These are phyloP conservation scores for Carex scoparia DNA, from an alignment of 176 grass and related monocot genomes.

Conservation along the genomic window DNA sequence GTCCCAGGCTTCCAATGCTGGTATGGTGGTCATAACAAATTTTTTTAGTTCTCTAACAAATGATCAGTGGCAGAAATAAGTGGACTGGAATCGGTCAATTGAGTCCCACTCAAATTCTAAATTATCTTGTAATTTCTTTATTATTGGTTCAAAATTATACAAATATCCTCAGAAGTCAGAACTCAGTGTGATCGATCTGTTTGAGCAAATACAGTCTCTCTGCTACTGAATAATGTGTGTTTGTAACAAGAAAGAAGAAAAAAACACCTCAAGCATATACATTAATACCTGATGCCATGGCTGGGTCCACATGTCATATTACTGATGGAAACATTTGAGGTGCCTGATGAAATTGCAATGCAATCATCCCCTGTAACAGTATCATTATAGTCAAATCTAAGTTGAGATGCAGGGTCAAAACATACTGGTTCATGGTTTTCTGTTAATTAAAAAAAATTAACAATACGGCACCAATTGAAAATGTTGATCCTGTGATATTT, in stretches of 20 bases:
- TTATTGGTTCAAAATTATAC: not conserved
- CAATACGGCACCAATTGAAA: conserved; percentile 47
- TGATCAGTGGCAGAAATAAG: too few species aligned
- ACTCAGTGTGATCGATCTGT: not conserved
- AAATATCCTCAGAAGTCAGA: not conserved
- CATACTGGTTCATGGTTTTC: not conserved
- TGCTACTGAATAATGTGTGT: not conserved
- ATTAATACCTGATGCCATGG: conserved; percentile 74
- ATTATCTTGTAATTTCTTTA: not conserved
- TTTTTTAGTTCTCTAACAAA: not conserved
- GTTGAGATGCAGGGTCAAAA: not conserved
- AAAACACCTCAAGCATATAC: not conserved
- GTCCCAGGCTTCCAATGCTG: conserved; percentile 84
- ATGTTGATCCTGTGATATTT: conserved; percentile 42
- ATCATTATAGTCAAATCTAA: conserved; percentile 2
- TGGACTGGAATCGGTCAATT: not conserved
- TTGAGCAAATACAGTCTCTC: not conserved
- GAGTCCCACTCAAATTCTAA: not conserved
- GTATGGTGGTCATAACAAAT: not conserved
- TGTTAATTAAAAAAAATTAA: not conserved
- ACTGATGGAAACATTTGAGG: conserved; percentile 45
- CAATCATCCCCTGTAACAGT: conserved; percentile 70
- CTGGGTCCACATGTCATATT: conserved; percentile 74
- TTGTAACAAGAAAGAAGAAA: not conserved
- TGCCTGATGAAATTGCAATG: conserved; percentile 68